A percentile compares a stretch with the other conserved stretches of the same genome.
phyloP scores from a whole-genome alignment of 1,284 basidiomycete genomes.

The Ceratorhiza oryzae-sativae region DNA sequence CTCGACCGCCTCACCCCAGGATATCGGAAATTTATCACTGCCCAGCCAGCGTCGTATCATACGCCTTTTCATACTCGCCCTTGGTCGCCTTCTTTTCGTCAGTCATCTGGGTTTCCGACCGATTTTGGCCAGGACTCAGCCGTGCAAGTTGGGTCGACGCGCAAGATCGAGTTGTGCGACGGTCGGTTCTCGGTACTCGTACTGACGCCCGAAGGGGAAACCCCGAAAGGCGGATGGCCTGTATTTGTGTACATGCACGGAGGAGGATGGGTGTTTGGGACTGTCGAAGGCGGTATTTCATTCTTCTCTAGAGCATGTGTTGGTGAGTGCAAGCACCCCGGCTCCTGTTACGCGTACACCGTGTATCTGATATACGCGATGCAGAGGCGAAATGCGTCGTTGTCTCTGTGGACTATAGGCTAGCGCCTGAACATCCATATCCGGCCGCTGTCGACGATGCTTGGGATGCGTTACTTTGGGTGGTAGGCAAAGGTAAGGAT shows the following conservation, averaged over 20 bases:
- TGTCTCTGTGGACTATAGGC: conserved; percentile 73
- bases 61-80: background rate
- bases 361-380: conserved; percentile 1
- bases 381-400: conserved; percentile 56
- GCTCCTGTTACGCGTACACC: conserved; percentile 56
- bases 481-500: conserved; percentile 55
- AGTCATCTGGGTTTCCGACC: background rate
- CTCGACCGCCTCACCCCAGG: conserved; percentile 13
- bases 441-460: conserved; percentile 78
- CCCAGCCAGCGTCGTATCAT: background rate
- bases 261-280: conserved; percentile 51
- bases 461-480: conserved; percentile 70
- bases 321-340: conserved; percentile 77
- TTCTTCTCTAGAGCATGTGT: conserved; percentile 59
- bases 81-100: conserved; percentile 12
- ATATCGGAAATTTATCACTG: conserved; percentile 1
- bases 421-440: conserved; percentile 76
- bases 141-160: conserved; percentile 7
- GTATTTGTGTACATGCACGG: conserved; percentile 69
- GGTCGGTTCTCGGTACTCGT: conserved; percentile 59
- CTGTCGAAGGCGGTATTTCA: conserved; percentile 29
- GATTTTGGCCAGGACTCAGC: background rate
- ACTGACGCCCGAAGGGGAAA: conserved; percentile 63
- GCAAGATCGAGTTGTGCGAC: conserved; percentile 45
- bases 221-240: conserved; percentile 64